Evolutionary conservation across 345 rosid species (phyloP).

Genomic region (Boechera retrofracta): DNA sequence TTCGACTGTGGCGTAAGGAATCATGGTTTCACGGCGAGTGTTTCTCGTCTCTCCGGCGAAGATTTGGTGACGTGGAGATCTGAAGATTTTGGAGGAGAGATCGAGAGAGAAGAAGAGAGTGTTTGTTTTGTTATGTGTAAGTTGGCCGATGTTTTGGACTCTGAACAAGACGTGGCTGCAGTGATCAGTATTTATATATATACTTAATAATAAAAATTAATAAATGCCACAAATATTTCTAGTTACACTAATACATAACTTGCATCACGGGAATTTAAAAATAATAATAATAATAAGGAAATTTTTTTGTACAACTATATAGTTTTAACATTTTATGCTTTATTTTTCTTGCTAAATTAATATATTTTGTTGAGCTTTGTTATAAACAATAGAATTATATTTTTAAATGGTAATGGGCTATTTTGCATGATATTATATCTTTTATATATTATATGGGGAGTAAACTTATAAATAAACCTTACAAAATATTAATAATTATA

Average conservation of each 20-base stretch:
- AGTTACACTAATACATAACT: not conserved
- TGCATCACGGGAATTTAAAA: not conserved
- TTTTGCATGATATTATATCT: too few species aligned
- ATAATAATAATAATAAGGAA: too few species aligned
- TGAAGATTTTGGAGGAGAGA: slow-evolving; percentile 4
- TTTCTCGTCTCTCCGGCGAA: slow-evolving; percentile 21
- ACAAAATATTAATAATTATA: too few species aligned
- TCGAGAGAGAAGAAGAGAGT: slow-evolving; percentile 29
- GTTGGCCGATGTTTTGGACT: slow-evolving; percentile 37
- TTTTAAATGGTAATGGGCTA: too few species aligned
- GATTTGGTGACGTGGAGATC: slow-evolving; percentile 25
- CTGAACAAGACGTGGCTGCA: slow-evolving; percentile 32
- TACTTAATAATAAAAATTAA: not conserved
- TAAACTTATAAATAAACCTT: too few species aligned
- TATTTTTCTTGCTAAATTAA: not conserved
- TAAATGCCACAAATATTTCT: not conserved
- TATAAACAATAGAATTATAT: too few species aligned
- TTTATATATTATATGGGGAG: too few species aligned
- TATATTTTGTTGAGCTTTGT: not conserved
- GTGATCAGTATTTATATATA: slow-evolving; percentile 1
- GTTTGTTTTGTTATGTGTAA: slow-evolving; percentile 33
- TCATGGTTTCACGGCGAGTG: slow-evolving; percentile 49
- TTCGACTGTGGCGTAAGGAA: slow-evolving; percentile 65
- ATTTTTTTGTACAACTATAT: not conserved
- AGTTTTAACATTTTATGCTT: not conserved